Evolutionary conservation across 805 yeast genomes (phyloP).

Genomic region (Yarrowia sp.): DNA sequence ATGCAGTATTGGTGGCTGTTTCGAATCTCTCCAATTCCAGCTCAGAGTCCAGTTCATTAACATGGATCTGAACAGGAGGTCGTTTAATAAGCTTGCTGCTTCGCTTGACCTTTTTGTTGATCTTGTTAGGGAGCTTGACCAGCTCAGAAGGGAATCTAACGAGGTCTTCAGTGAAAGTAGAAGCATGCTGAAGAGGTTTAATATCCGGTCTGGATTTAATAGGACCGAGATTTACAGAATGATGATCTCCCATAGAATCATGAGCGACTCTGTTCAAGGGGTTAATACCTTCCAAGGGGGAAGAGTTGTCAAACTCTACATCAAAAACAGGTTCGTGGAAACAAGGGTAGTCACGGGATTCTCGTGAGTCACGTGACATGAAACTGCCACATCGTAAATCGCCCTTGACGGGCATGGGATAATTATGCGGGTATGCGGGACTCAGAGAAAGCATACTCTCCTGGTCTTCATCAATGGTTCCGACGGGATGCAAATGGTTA

Average conservation of each 20-base stretch:
- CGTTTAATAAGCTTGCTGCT: neutral
- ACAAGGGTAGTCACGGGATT: neutral
- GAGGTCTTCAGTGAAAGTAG: neutral
- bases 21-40: constrained; percentile 15
- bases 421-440: neutral
- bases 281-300: constrained; percentile 2
- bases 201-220: neutral
- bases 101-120: constrained; percentile 10
- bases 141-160: neutral
- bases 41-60: neutral
- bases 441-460: neutral
- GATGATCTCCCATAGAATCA: neutral
- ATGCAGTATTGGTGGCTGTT: neutral
- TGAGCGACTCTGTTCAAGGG: neutral
- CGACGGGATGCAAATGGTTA: neutral
- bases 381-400: neutral
- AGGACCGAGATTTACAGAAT: neutral
- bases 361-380: neutral
- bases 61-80: neutral
- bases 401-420: constrained; percentile 10
- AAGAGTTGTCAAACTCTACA: neutral
- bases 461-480: constrained; percentile 9
- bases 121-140: constrained; percentile 10
- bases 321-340: constrained; percentile 13
- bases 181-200: neutral